phyloP scores from a whole-genome alignment of 306 rosid genomes.

The Prunus davidiana region DNA sequence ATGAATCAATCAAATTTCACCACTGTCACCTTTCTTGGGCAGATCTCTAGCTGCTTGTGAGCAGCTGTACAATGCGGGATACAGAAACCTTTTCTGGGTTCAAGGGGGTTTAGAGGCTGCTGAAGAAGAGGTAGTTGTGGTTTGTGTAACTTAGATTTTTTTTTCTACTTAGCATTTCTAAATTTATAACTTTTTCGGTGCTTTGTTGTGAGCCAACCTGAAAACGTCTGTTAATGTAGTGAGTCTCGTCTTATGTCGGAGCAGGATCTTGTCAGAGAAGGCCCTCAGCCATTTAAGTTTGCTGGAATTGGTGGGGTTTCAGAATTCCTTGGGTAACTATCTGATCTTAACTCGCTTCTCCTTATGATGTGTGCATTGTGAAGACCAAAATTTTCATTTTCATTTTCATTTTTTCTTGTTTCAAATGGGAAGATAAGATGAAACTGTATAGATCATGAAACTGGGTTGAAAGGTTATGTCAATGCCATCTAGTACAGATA shows the following conservation, averaged over 20 bases:
- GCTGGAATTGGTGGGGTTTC: constrained; percentile 91
- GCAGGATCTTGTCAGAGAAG: constrained; percentile 90
- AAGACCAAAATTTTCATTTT: not conserved
- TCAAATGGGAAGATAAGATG: not conserved
- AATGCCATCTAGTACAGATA: no score
- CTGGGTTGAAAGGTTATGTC: not conserved
- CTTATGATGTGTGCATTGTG: constrained; percentile 11
- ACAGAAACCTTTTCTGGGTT: constrained; percentile 89
- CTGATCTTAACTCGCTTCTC: constrained; percentile 6
- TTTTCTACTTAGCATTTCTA: not conserved
- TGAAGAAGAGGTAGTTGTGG: constrained; percentile 67
- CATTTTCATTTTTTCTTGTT: not conserved
- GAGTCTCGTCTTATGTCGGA: constrained; percentile 29
- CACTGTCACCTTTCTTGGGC: constrained; percentile 21
- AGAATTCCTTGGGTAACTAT: constrained; percentile 81
- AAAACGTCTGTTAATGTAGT: constrained; percentile 15
- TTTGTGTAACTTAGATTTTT: not conserved
- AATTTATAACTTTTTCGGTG: not conserved
- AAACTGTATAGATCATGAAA: not conserved
- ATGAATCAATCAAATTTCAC: constrained; percentile 1
- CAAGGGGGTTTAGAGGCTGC: constrained; percentile 94
- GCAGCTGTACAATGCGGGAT: constrained; percentile 74
- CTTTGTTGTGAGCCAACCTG: constrained; percentile 17
- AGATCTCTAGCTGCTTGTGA: constrained; percentile 94
- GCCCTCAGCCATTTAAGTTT: constrained; percentile 75